These are phyloP conservation scores for Lotus japonicus DNA, from an alignment of 306 rosid genomes.

Conservation along the genomic window DNA sequence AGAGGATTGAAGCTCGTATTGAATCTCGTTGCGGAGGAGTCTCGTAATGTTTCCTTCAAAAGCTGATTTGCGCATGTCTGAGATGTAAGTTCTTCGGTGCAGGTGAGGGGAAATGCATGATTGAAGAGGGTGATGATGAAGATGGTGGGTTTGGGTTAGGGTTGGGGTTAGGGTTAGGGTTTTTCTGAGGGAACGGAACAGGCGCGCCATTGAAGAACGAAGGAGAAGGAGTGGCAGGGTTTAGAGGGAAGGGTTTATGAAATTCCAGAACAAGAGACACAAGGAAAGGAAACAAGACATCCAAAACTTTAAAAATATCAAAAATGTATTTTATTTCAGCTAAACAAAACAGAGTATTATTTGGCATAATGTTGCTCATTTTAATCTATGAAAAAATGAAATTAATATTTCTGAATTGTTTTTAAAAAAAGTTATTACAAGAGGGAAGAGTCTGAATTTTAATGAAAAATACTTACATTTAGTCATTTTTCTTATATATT, in stretches of 20 bases:
- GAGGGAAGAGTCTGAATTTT: too few species aligned
- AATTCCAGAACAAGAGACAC: neutral
- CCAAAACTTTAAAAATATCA: too few species aligned
- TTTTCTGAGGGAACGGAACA: constrained; percentile 45
- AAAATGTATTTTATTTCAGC: too few species aligned
- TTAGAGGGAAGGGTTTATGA: neutral
- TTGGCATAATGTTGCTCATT: too few species aligned
- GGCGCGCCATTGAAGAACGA: constrained; percentile 46
- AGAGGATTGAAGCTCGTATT: constrained; percentile 57
- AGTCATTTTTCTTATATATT: too few species aligned
- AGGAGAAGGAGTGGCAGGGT: neutral
- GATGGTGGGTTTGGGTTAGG: constrained; percentile 6
- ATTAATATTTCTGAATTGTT: too few species aligned
- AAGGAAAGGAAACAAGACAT: too few species aligned
- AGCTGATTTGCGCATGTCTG: constrained; percentile 67
- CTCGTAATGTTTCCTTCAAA: constrained; percentile 64
- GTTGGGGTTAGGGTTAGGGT: constrained; percentile 22
- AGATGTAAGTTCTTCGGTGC: constrained; percentile 45
- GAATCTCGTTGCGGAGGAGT: constrained; percentile 67
- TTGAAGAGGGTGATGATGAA: constrained; percentile 16
- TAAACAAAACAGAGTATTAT: too few species aligned
- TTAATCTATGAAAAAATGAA: too few species aligned
- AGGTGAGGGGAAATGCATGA: neutral
- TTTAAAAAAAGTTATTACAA: too few species aligned
- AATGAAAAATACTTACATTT: too few species aligned